Base-by-base conservation (phyloP, 176 grass and related monocot genomes). In the Ensete ventricosum region DNA sequence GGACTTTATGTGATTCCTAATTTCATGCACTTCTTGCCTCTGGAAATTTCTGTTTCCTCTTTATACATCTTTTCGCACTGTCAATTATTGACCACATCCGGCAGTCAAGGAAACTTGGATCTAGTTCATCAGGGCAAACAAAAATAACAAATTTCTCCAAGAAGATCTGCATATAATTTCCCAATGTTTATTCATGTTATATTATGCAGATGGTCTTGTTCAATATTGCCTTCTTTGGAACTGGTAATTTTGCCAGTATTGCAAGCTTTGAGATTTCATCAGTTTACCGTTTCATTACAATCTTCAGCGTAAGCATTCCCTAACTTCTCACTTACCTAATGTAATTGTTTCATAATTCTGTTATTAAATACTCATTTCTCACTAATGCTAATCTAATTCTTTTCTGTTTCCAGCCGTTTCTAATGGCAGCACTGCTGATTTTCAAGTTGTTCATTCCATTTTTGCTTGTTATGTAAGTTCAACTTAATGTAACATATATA, bases 201-300 rank as follows among this genome's bases (percentile, higher is more conserved):
- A 24, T 54, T 53, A 54, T 84, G 78, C 83, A 96, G 93, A 86
- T 90, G 85, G 85, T 92, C 48, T 89, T 96, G 81, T 96, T 92
- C 74, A 96, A 96, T 84, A 90, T 92, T 52, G 93, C 93, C 20
- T 96, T 96, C 86, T 96, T 96, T 81, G 93, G 93, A 77, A 92
- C 93, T 10, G 93, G 93, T 72, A 96, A 96, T 78, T 96, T 96
- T 90, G 93, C 93, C 73, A 96, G 93, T 76, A 96, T 96, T 88
- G 90, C 93, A 84, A 96, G 89, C 79, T 96, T 96, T 84, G 93
- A 92, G 79, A 96, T 96, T 66, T 96, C 93, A 77, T 96, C 93
- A 25, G 93, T 96, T 34, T 96, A 96, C 67, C 88, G 89, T 76
- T 96, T 96, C 82, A 90, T 96, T 83, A 96, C 93, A 88, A 88